Percentiles rank a stretch among this genome's conserved stretches.
Evolutionary conservation across 2,329 filamentous ascomycete genomes (phyloP).

Genomic region (Phialophora chinensis): DNA sequence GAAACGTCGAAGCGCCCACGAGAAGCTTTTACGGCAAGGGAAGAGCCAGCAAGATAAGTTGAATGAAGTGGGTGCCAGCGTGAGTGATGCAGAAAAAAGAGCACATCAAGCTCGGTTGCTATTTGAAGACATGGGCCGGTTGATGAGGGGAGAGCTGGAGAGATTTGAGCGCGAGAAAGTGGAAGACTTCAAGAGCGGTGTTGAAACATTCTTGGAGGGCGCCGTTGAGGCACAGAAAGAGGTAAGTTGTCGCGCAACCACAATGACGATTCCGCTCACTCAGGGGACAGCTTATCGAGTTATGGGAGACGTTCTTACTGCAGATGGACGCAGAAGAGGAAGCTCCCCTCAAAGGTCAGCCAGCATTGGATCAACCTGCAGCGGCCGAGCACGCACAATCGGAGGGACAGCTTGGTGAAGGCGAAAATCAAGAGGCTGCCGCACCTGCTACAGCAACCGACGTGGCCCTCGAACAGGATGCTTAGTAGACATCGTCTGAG

Average conservation of each 20-base stretch:
- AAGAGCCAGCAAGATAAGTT: constrained; percentile 95
- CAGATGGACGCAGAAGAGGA: constrained; percentile 91
- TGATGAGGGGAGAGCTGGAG: constrained; percentile 90
- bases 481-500: constrained; percentile 21
- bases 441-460: constrained; percentile 34
- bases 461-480: constrained; percentile 38
- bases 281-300: constrained; percentile 76
- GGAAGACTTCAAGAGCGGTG: constrained; percentile 97
- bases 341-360: constrained; percentile 40
- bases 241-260: constrained; percentile 60
- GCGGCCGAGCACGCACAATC: constrained; percentile 12
- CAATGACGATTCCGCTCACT: constrained; percentile 20
- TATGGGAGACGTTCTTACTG: constrained; percentile 98
- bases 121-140: constrained; percentile 95
- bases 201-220: constrained; percentile 96
- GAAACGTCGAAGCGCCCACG: constrained; percentile 86
- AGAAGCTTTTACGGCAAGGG: constrained; percentile 93
- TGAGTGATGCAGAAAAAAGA: constrained; percentile 91
- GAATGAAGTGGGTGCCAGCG: constrained; percentile 89
- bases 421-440: constrained; percentile 15
- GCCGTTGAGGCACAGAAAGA: constrained; percentile 98
- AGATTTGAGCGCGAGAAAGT: constrained; percentile 97
- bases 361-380: constrained; percentile 8
- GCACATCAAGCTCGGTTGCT: constrained; percentile 87
- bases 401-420: constrained; percentile 9